Conservation (phyloP, 345 rosid genomes). For the Ceriops decandra region DNA sequence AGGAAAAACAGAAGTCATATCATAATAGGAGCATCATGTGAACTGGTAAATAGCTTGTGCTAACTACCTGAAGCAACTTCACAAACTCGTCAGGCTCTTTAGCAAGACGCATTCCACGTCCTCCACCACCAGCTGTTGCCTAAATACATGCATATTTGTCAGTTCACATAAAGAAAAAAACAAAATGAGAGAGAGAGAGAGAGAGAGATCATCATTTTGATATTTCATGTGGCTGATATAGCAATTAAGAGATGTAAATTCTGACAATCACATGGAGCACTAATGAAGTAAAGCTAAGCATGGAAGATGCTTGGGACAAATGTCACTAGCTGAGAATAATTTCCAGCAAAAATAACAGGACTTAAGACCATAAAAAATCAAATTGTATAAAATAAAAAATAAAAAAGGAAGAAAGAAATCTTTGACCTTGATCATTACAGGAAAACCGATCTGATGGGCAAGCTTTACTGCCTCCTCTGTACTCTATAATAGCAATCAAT, state of each 20-base stretch:
- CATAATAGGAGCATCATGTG: neutral
- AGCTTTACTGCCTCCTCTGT: constrained; percentile 89
- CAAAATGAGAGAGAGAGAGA: neutral
- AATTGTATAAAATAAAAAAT: neutral
- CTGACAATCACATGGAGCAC: too few relatives aligned
- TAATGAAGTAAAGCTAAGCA: too few relatives aligned
- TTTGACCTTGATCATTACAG: constrained; percentile 95
- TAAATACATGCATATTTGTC: constrained; percentile 13
- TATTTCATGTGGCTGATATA: constrained; percentile 1
- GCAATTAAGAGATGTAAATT: neutral
- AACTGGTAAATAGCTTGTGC: constrained; percentile 7
- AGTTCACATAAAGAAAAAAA: constrained; percentile 10
- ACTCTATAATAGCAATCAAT: constrained; percentile 46
- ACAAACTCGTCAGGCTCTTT: constrained; percentile 94
- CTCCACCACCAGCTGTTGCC: constrained; percentile 99
- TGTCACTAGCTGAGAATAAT: neutral
- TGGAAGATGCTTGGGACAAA: too few relatives aligned
- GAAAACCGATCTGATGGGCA: constrained; percentile 84
- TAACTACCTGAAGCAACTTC: constrained; percentile 77
- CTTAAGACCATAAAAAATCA: neutral
- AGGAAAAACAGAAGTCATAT: neutral
- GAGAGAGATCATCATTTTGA: neutral
- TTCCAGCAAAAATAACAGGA: neutral
- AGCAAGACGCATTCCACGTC: constrained; percentile 99
- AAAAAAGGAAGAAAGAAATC: constrained; percentile 1